These are phyloP conservation scores for Gastrolobium bilobum DNA, from an alignment of 306 rosid species.

Conservation along the genomic window DNA sequence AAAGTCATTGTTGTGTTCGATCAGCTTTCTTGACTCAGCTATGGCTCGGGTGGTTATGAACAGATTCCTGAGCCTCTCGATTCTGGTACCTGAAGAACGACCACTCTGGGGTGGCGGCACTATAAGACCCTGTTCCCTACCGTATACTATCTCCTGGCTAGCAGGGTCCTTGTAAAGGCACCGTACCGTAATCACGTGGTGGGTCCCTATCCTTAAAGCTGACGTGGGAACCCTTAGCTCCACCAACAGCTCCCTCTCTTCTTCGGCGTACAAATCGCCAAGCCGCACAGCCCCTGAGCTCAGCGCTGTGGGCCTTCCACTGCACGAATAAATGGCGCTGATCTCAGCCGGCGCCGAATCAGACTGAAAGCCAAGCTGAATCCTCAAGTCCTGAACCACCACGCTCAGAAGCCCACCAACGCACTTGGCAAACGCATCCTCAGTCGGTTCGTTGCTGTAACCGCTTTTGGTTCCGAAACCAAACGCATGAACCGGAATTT, in stretches of 20 bases:
- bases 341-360: conserved; percentile 62
- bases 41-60: conserved; percentile 78
- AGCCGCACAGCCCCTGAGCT: conserved; percentile 73
- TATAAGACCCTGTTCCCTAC: conserved; percentile 64
- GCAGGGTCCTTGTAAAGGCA: conserved; percentile 80
- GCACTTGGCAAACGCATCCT: conserved; percentile 79
- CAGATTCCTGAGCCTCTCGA: conserved; percentile 61
- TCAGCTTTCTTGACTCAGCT: conserved; percentile 73
- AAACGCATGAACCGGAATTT: conserved; percentile 81
- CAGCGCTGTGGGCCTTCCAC: conserved; percentile 62
- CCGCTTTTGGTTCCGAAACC: conserved; percentile 72
- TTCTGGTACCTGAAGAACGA: conserved; percentile 49
- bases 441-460: conserved; percentile 66
- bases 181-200: conserved; percentile 72
- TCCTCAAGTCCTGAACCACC: conserved; percentile 75
- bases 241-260: conserved; percentile 77
- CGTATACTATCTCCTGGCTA: conserved; percentile 71
- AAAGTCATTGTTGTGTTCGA: conserved; percentile 61
- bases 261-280: conserved; percentile 86
- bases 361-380: conserved; percentile 68
- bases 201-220: conserved; percentile 50
- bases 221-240: conserved; percentile 67
- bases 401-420: conserved; percentile 77
- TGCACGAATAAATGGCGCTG: conserved; percentile 66
- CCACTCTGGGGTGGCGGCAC: conserved; percentile 59